Conservation (phyloP, 371 early-diverging fungal genomes). For the Mucor mucedo region DNA sequence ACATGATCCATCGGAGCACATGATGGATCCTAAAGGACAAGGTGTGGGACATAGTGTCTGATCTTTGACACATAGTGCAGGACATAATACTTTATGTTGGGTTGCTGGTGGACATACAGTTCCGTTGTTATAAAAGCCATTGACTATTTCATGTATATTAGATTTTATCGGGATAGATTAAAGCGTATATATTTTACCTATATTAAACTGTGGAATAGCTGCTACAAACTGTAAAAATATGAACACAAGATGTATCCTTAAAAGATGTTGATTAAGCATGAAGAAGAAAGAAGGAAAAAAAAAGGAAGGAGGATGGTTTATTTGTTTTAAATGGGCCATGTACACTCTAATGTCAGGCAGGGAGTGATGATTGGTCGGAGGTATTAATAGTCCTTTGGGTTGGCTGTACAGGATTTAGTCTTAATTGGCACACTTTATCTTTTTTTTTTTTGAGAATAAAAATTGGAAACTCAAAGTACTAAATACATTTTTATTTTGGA, state of each 20-base stretch:
- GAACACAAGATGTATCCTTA: neutral
- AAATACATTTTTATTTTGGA: too few relatives aligned
- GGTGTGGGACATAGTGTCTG: conserved; percentile 26
- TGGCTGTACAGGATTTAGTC: neutral
- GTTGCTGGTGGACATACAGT: conserved; percentile 37
- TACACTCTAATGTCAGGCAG: neutral
- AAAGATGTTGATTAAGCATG: neutral
- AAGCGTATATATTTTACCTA: conserved; percentile 13
- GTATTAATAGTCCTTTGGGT: conserved; percentile 8
- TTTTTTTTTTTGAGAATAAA: too few relatives aligned
- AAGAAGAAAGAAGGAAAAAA: conserved; percentile 8
- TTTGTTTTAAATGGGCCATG: neutral
- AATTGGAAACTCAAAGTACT: too few relatives aligned
- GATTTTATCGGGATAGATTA: neutral
- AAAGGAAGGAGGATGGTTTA: neutral
- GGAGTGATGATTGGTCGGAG: neutral
- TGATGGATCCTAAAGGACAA: conserved; percentile 16
- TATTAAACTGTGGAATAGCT: conserved; percentile 37
- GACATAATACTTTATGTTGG: conserved; percentile 28
- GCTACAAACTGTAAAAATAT: conserved; percentile 1
- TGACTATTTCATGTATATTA: conserved; percentile 23
- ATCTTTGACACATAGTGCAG: conserved; percentile 30
- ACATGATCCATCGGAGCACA: conserved; percentile 40
- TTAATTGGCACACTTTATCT: too few relatives aligned
- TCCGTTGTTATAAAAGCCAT: conserved; percentile 34